Conservation (phyloP, 805 yeast species). For the Saccharomycopsis sp. region DNA sequence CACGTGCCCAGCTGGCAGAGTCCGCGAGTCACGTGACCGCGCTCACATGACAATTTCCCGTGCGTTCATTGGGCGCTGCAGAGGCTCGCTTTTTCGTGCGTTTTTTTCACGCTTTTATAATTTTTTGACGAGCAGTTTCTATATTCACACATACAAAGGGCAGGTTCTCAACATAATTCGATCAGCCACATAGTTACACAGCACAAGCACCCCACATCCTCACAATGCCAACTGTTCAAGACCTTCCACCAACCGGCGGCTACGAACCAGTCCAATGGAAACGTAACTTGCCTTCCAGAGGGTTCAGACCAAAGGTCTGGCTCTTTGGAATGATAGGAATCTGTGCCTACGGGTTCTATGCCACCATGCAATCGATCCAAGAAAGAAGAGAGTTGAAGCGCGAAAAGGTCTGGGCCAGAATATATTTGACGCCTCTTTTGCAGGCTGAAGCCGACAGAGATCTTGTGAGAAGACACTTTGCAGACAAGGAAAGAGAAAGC, state of each 20-base stretch:
- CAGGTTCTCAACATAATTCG: too few species aligned
- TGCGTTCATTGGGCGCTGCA: neutral
- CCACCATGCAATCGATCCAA: slow-evolving; percentile 56
- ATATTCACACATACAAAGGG: neutral
- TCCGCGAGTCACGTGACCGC: neutral
- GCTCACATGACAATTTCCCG: slow-evolving; percentile 1
- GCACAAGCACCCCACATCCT: neutral
- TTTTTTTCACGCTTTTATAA: neutral
- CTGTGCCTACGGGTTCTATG: slow-evolving; percentile 68
- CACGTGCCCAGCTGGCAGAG: neutral
- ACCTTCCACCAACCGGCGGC: slow-evolving; percentile 81
- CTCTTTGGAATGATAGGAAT: slow-evolving; percentile 56
- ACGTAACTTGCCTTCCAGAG: slow-evolving; percentile 78
- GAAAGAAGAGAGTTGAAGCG: slow-evolving; percentile 71
- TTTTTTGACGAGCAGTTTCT: neutral
- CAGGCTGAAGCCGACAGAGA: slow-evolving; percentile 82
- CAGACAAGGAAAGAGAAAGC: slow-evolving; percentile 63
- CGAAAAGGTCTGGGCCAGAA: slow-evolving; percentile 73
- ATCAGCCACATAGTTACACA: too few species aligned
- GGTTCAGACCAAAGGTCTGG: slow-evolving; percentile 72
- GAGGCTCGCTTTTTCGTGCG: neutral
- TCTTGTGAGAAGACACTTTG: slow-evolving; percentile 58
- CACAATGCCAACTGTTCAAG: slow-evolving; percentile 42
- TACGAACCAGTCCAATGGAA: slow-evolving; percentile 86
- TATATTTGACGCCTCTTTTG: slow-evolving; percentile 63